Conservation (phyloP, 2,329 filamentous ascomycete genomes). For the Fusarium redolens region DNA sequence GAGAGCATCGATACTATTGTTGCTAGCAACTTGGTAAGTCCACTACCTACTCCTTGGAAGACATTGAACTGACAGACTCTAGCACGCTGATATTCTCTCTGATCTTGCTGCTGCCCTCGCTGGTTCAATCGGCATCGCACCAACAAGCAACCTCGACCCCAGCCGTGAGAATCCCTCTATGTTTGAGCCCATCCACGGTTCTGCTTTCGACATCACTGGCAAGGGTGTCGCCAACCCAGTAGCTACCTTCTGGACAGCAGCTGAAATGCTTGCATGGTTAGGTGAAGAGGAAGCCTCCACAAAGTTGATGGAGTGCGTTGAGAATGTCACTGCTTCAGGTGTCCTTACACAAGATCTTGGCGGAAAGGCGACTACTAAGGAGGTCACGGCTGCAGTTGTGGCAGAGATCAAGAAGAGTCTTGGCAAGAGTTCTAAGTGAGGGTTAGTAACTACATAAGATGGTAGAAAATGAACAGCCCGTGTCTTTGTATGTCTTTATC, state of each 20-base stretch:
- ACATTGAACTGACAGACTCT: neutral
- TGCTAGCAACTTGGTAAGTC: constrained; percentile 65
- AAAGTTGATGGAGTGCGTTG: constrained; percentile 62
- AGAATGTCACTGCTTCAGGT: constrained; percentile 63
- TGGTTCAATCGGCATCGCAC: constrained; percentile 78
- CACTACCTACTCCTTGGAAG: fast-evolving
- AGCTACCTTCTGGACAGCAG: constrained; percentile 68
- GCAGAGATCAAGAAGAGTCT: constrained; percentile 37
- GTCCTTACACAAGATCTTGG: constrained; percentile 66
- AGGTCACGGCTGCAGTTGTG: constrained; percentile 51
- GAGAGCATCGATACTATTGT: constrained; percentile 71
- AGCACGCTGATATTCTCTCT: constrained; percentile 73
- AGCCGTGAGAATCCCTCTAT: constrained; percentile 64
- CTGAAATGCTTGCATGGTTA: constrained; percentile 69
- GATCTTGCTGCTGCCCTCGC: constrained; percentile 77
- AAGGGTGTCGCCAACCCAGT: constrained; percentile 69
- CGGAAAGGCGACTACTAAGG: constrained; percentile 54
- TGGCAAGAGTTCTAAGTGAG: constrained; percentile 7
- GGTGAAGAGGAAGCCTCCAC: constrained; percentile 63
- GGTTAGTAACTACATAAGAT: neutral
- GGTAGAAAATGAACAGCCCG: neutral
- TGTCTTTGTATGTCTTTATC: neutral
- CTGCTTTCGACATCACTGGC: constrained; percentile 68
- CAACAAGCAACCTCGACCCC: constrained; percentile 76
- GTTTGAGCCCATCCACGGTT: constrained; percentile 72